Evolutionary conservation across 768 basidiomycete species (phyloP).

Genomic region (Artomyces pyxidatus): DNA sequence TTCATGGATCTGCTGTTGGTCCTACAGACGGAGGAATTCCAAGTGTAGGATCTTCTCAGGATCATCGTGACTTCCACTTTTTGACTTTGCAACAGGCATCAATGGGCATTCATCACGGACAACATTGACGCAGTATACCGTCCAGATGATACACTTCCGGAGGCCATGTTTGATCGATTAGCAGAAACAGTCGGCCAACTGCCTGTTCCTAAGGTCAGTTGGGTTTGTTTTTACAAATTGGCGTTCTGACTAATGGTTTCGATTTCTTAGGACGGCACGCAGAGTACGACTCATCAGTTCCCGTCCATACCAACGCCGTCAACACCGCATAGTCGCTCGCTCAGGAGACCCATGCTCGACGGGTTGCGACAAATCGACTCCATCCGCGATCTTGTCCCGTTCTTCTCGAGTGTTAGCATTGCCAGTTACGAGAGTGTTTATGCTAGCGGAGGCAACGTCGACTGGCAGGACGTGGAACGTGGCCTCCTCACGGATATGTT

Average conservation of each 20-base stretch:
- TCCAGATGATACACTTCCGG: slow-evolving; percentile 75
- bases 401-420: slow-evolving; percentile 87
- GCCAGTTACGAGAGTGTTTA: slow-evolving; percentile 89
- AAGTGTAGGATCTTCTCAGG: slow-evolving; percentile 54
- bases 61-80: not conserved
- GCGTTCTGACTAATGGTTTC: not conserved
- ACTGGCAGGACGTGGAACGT: slow-evolving; percentile 85
- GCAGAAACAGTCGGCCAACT: slow-evolving; percentile 74
- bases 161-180: slow-evolving; percentile 85
- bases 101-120: slow-evolving; percentile 98
- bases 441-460: slow-evolving; percentile 68
- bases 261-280: not conserved
- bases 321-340: slow-evolving; percentile 32
- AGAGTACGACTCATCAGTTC: not conserved
- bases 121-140: slow-evolving; percentile 92
- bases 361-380: slow-evolving; percentile 70
- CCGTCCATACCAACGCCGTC: slow-evolving; percentile 7
- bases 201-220: slow-evolving; percentile 36
- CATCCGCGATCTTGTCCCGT: slow-evolving; percentile 77
- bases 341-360: slow-evolving; percentile 70
- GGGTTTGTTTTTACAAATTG: not conserved
- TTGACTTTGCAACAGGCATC: slow-evolving; percentile 48
- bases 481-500: slow-evolving; percentile 85
- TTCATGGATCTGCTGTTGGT: slow-evolving; percentile 89
- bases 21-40: slow-evolving; percentile 95